Conservation (phyloP, 2,329 filamentous ascomycete species). For the Fonsecaea multimorphosa region DNA sequence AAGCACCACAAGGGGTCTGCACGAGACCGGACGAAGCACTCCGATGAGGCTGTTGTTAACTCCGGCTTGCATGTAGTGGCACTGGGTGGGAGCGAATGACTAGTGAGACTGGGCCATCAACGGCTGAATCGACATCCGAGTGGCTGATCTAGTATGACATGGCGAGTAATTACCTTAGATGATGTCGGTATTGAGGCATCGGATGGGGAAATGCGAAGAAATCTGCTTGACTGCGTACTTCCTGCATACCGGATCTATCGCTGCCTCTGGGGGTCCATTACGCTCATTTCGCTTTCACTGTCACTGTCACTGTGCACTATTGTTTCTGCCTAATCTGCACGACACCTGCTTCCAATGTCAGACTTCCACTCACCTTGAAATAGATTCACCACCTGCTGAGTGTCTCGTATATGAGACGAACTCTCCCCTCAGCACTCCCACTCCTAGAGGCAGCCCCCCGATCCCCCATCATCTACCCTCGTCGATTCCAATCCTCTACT, state of each 20-base stretch:
- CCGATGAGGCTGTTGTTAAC: background rate
- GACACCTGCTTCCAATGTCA: background rate
- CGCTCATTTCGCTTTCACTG: conserved; percentile 5
- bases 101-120: too few species aligned
- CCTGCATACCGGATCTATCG: conserved; percentile 3
- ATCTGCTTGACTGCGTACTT: conserved; percentile 1
- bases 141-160: too few species aligned
- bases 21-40: conserved; percentile 2
- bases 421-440: conserved; percentile 21
- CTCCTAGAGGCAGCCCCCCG: conserved; percentile 33
- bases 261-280: conserved; percentile 13
- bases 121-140: conserved; percentile 15
- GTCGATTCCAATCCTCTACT: conserved; percentile 29
- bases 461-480: conserved; percentile 12
- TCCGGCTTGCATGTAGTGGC: background rate
- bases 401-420: conserved; percentile 30
- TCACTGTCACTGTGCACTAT: background rate
- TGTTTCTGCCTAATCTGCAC: conserved; percentile 12
- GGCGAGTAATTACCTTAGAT: too few species aligned
- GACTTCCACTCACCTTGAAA: conserved; percentile 8
- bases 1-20: too few species aligned
- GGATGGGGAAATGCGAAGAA: background rate
- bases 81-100: background rate
- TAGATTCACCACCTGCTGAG: conserved; percentile 17
- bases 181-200: conserved; percentile 11